Percentiles rank a stretch among this genome's conserved stretches.
Conservation (phyloP, 176 grass and related monocot genomes). For the Alloteropsis semialata region DNA sequence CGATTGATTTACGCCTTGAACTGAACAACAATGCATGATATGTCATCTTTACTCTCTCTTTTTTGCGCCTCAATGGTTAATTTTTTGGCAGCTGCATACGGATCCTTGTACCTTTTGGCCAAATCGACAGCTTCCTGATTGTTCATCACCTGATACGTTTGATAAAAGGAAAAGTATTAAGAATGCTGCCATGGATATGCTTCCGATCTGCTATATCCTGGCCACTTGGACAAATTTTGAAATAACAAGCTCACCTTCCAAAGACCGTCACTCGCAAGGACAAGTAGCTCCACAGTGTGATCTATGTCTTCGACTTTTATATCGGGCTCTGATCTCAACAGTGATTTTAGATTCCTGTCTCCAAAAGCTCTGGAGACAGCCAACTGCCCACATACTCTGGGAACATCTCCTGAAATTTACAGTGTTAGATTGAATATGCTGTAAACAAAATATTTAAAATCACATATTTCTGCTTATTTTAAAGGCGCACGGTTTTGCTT, state of each 20-base stretch:
- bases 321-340: conserved; percentile 74
- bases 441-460: background rate
- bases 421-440: conserved; percentile 6
- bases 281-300: conserved; percentile 60
- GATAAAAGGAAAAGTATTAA: conserved; percentile 26
- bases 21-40: conserved; percentile 81
- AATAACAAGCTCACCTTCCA: conserved; percentile 71
- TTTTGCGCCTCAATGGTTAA: conserved; percentile 54
- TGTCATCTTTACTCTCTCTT: conserved; percentile 84
- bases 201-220: conserved; percentile 5
- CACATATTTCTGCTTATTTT: background rate
- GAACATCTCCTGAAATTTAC: conserved; percentile 79
- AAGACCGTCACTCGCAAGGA: conserved; percentile 76
- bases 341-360: conserved; percentile 74
- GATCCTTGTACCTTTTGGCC: conserved; percentile 71
- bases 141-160: conserved; percentile 53
- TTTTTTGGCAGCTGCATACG: conserved; percentile 65
- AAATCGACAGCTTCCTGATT: conserved; percentile 65
- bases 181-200: conserved; percentile 6
- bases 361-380: conserved; percentile 87
- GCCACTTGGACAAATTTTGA: background rate
- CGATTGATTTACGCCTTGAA: conserved; percentile 52
- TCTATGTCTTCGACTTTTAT: conserved; percentile 60
- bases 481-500: background rate
- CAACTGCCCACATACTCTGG: conserved; percentile 74